A percentile compares a stretch with the other conserved stretches of the same genome.
phyloP scores from a whole-genome alignment of 805 yeast species.

The Candida hungchunana region DNA sequence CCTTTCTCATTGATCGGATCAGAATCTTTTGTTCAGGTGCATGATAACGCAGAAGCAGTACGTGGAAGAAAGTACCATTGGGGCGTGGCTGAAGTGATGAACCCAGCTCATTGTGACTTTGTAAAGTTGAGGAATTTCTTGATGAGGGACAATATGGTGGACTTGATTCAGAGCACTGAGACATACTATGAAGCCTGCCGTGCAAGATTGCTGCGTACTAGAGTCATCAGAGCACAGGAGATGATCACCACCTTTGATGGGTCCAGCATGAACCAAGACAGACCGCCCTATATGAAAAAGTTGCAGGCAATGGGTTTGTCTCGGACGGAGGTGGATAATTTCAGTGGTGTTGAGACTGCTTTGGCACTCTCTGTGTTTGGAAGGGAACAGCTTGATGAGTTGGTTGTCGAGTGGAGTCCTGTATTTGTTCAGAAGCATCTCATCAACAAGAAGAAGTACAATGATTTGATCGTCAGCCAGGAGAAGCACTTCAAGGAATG shows the following conservation, averaged over 20 bases:
- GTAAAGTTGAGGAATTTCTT: slow-evolving; percentile 56
- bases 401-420: slow-evolving; percentile 42
- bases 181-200: slow-evolving; percentile 71
- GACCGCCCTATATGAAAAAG: not conserved
- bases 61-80: slow-evolving; percentile 77
- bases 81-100: slow-evolving; percentile 86
- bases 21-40: slow-evolving; percentile 38
- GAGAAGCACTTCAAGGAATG: slow-evolving; percentile 58
- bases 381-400: slow-evolving; percentile 34
- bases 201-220: slow-evolving; percentile 46
- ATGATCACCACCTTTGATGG: not conserved
- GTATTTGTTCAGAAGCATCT: slow-evolving; percentile 41
- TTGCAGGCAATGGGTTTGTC: slow-evolving; percentile 14
- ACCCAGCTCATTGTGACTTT: slow-evolving; percentile 76
- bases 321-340: slow-evolving; percentile 27
- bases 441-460: slow-evolving; percentile 39
- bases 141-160: slow-evolving; percentile 69
- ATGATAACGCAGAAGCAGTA: slow-evolving; percentile 29
- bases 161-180: slow-evolving; percentile 73
- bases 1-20: slow-evolving; percentile 78
- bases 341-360: slow-evolving; percentile 34
- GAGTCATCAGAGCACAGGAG: slow-evolving; percentile 31
- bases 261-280: no score
- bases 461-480: slow-evolving; percentile 41
- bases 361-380: slow-evolving; percentile 35